Base-by-base conservation (phyloP, 2,329 filamentous ascomycete species). In the Stachybotrys echinatus region DNA sequence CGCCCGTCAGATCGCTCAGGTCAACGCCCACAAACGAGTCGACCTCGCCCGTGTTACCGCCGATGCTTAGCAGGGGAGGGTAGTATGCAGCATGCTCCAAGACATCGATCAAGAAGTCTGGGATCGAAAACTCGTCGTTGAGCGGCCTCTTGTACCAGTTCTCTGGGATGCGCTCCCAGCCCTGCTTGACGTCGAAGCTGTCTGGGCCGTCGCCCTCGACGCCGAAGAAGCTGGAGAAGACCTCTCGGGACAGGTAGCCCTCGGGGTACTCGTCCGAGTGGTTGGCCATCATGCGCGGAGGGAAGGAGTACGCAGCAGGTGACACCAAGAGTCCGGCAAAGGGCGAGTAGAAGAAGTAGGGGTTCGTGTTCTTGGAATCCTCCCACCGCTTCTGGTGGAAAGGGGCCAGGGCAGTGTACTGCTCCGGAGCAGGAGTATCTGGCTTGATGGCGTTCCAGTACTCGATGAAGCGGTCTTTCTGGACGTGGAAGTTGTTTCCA, bases 331-430 rank as follows among this genome's bases (percentile, higher is more conserved):
- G 61, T 14, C 76, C 76, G 5, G 74, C 74, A 48, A 75, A 71
- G 0, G 75, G 76, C 0, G 74, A 73, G 49, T 74, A 76, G 61
- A 76, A 81, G 61, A 80, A 80, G 48, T 77, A 66, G 0, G 76
- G 75, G 56, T 81, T 81, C 17, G 66, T 71, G 21, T 63, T 57
- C 10, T 76, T 69, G 18, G 71, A 74, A 52, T 80, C 64, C 7
- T 74, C 57, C 55, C 74, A 77, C 2, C 72, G 50, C 58, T 45
- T 39, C n/a, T n/a, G n/a, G n/a, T n/a, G n/a, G n/a, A n/a, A n/a
- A n/a, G n/a, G n/a, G n/a, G 48, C 40, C 18, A 52, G 44, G 5
- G 43, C 38, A 17, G 47, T 43, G 37, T 48, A 47, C 50, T 38
- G 49, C 34, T 31, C 39, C 44, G n/a, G 47, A 7, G 27, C 49